Evolutionary conservation across 345 rosid species (phyloP).

Genomic region (Camelina laxa): DNA sequence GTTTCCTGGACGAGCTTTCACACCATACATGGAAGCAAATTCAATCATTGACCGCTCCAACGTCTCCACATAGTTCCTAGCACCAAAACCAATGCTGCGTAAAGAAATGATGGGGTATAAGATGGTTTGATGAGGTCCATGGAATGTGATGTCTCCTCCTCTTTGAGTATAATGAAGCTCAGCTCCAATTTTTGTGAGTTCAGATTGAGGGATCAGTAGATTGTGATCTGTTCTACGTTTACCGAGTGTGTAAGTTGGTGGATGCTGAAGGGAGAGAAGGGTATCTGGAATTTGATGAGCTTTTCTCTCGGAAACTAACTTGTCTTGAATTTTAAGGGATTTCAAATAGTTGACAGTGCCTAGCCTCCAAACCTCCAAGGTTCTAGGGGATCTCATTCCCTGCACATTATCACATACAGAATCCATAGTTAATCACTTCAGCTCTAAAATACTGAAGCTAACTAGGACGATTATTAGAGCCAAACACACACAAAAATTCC

Average conservation of each 20-base stretch:
- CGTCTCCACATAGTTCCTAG: conserved; percentile 77
- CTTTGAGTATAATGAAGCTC: conserved; percentile 88
- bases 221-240: conserved; percentile 80
- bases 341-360: conserved; percentile 74
- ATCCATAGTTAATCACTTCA: neutral
- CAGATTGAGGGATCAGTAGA: conserved; percentile 64
- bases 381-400: conserved; percentile 67
- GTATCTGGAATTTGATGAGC: conserved; percentile 61
- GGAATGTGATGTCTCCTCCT: conserved; percentile 93
- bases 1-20: conserved; percentile 67
- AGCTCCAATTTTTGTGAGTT: conserved; percentile 73
- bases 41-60: conserved; percentile 80
- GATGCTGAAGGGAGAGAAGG: conserved; percentile 78
- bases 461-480: neutral
- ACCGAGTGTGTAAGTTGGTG: conserved; percentile 85
- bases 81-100: conserved; percentile 72
- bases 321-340: conserved; percentile 84
- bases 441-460: neutral
- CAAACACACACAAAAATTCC: neutral
- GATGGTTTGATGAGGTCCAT: conserved; percentile 86
- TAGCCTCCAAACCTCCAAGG: conserved; percentile 74
- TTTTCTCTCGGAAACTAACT: conserved; percentile 63
- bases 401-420: conserved; percentile 14
- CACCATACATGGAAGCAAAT: conserved; percentile 68
- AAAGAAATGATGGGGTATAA: conserved; percentile 81